phyloP scores from a whole-genome alignment of 495 filamentous ascomycete species.

The Corynascus novoguineensis region DNA sequence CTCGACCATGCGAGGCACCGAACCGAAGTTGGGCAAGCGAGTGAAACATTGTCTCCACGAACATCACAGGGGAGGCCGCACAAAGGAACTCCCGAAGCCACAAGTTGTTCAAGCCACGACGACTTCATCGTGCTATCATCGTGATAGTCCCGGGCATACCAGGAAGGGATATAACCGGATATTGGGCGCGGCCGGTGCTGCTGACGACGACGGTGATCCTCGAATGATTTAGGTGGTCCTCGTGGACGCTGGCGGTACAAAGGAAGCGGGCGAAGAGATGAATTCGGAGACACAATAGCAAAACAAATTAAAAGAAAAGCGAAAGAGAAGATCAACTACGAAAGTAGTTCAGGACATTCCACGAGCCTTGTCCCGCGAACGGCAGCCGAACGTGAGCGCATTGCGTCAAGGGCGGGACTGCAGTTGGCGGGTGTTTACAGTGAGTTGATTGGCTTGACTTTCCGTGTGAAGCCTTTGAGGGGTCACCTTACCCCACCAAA shows the following conservation, averaged over 20 bases:
- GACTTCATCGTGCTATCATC: neutral
- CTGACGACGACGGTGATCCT: no score
- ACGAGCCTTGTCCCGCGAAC: neutral
- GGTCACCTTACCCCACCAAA: constrained; percentile 6
- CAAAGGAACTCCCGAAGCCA: neutral
- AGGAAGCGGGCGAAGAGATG: neutral
- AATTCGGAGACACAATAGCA: neutral
- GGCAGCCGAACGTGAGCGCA: neutral
- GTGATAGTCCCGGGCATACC: neutral
- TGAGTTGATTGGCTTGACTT: no score
- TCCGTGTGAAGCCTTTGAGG: no score
- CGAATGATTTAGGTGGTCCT: no score
- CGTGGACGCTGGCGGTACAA: no score
- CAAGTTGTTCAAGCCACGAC: neutral
- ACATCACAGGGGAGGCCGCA: neutral
- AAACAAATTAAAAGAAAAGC: neutral
- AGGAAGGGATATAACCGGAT: no score
- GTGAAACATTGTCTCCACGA: neutral
- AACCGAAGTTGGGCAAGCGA: neutral
- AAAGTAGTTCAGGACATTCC: neutral
- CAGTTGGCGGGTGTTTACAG: no score
- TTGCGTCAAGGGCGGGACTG: constrained; percentile 2
- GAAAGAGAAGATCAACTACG: neutral
- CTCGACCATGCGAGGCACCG: neutral
- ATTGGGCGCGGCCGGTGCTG: no score